Conservation (phyloP, 495 filamentous ascomycete species). For the Daldinia bambusicola region DNA sequence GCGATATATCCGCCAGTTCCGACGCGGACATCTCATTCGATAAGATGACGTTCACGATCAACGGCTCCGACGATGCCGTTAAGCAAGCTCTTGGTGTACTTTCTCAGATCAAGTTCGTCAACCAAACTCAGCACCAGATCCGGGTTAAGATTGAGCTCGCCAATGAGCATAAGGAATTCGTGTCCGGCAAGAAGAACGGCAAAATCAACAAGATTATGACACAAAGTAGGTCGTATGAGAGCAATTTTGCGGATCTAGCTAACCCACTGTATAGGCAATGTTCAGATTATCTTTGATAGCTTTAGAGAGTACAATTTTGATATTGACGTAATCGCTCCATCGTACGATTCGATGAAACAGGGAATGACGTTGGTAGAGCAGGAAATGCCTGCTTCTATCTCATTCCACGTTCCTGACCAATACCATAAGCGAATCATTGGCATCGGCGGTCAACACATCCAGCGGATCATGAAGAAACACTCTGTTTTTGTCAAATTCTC, state of each 20-base stretch:
- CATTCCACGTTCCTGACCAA: conserved; percentile 99
- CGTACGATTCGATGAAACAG: conserved; percentile 91
- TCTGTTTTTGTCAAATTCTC: conserved; percentile 99
- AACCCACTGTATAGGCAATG: conserved; percentile 67
- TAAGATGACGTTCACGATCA: conserved; percentile 90
- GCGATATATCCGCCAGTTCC: conserved; percentile 95
- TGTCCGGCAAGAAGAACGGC: conserved; percentile 99
- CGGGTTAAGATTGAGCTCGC: conserved; percentile 98
- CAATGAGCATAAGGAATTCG: conserved; percentile 99
- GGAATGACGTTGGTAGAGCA: conserved; percentile 94
- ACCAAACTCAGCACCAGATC: conserved; percentile 87
- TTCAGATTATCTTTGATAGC: conserved; percentile 98
- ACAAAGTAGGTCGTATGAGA: conserved; percentile 69
- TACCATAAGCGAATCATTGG: conserved; percentile 99
- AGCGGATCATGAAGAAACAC: conserved; percentile 99
- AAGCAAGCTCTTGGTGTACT: conserved; percentile 93
- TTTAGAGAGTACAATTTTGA: conserved; percentile 99
- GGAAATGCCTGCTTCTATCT: conserved; percentile 98
- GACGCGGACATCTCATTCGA: conserved; percentile 95
- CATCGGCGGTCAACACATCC: conserved; percentile 97
- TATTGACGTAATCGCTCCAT: conserved; percentile 92
- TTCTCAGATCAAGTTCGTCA: conserved; percentile 88
- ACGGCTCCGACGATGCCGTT: conserved; percentile 93
- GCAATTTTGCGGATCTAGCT: background rate
- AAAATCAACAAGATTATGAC: conserved; percentile 99